Evolutionary conservation across 192 early-diverging fungal genomes (phyloP), one percentile per base, ranked within the genome.

Genomic region (Backusella westeae): DNA sequence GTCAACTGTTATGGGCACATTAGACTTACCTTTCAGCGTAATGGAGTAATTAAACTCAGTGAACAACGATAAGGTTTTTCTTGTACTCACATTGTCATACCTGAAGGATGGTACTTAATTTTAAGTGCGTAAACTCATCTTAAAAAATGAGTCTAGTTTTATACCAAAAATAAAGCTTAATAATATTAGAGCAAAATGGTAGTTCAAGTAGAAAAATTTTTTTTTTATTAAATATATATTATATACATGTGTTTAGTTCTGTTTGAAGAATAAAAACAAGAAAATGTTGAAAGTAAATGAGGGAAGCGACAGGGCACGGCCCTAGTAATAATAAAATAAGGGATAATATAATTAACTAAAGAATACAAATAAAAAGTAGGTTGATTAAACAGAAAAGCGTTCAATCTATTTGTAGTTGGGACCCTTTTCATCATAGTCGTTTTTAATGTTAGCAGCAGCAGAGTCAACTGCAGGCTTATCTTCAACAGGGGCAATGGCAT

Each of bases 361-460:
- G 19, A 63, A 63, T 63, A 63, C 23, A 63, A 63, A 63, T 49
- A 49, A 21, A 10, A 17, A n/a, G 8, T 63, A 63, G 12, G n/a
- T 63, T 1, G n/a, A 29, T 29, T 63, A 29, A 63, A 14, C n/a
- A 63, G 2, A 29, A 63, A 63, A 10, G 0, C 56, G 26, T 1
- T 29, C 7, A 8, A 29, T 3, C 56, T 63, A 63, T 63, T 80
- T 76, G 65, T 46, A 80, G 39, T 80, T 80, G 70, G 75, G 75
- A 63, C 75, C 75, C 63, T 73, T 75, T 41, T 72, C 74, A 10
- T 74, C 69, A 39, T 81, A 81, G 8, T 71, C 34, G n/a, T 74
- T 66, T 52, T 77, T 77, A 35, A 81, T 42, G 29, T 81, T 41
- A 53, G 71, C 80, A 21, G 75, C 75, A 32, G 63, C 80, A 32